phyloP scores from a whole-genome alignment of 2,329 filamentous ascomycete species.

The Pleomassaria siparia region DNA sequence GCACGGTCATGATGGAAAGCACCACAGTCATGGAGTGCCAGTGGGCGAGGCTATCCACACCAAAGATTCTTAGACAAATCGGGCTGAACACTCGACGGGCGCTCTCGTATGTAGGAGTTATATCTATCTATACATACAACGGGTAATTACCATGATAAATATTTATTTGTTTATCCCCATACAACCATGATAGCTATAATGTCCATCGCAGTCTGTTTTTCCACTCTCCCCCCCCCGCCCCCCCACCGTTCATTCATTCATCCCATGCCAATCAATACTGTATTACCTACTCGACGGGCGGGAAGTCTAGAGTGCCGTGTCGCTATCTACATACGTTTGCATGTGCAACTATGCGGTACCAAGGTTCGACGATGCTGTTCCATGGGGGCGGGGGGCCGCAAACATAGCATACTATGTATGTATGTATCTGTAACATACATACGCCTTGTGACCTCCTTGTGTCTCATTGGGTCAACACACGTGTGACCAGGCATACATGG shows the following conservation, averaged over 20 bases:
- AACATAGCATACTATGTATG: too few species aligned
- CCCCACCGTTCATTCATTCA: too few species aligned
- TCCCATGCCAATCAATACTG: background rate
- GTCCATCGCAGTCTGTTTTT: too few species aligned
- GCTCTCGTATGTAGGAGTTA: background rate
- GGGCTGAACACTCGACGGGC: background rate
- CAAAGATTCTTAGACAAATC: background rate
- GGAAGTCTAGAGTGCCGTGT: background rate
- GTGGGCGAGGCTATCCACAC: background rate
- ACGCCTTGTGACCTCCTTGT: too few species aligned
- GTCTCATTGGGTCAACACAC: too few species aligned
- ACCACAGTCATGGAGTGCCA: background rate
- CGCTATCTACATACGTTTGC: background rate
- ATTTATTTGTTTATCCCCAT: too few species aligned
- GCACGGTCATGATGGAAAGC: conserved; percentile 7
- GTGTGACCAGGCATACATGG: too few species aligned
- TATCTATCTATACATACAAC: background rate
- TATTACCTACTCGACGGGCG: background rate
- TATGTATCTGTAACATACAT: too few species aligned
- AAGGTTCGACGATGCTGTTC: background rate
- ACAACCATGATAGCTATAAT: too few species aligned
- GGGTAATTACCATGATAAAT: background rate
- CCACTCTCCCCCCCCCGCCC: too few species aligned
- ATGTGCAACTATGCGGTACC: background rate
- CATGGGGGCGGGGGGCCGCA: too few species aligned